A percentile compares a stretch with the other conserved stretches of the same genome.
Conservation (phyloP, 1,139 yeast genomes). For the Pichia sp. region DNA sequence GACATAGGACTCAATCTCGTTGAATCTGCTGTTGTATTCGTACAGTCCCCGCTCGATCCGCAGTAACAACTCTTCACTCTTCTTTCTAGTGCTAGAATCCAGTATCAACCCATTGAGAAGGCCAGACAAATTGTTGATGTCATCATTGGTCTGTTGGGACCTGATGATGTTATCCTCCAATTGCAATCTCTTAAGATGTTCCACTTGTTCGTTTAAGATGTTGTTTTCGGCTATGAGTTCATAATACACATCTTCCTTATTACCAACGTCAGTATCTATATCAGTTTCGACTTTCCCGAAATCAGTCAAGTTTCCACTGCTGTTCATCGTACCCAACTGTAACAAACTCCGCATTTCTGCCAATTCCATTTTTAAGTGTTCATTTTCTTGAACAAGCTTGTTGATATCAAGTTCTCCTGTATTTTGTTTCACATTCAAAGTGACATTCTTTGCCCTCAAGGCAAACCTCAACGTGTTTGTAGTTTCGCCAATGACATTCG, state of each 20-base stretch:
- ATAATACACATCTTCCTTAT: slow-evolving; percentile 33
- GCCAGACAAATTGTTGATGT: not conserved
- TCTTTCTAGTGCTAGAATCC: slow-evolving; percentile 3
- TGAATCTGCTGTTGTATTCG: slow-evolving; percentile 24
- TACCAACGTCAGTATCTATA: not conserved
- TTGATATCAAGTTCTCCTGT: slow-evolving; percentile 41
- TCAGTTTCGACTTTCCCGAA: not conserved
- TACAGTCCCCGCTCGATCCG: not conserved
- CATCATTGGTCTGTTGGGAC: slow-evolving; percentile 6
- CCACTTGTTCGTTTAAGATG: slow-evolving; percentile 63
- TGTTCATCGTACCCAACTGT: not conserved
- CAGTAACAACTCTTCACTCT: not conserved
- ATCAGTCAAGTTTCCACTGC: not conserved
- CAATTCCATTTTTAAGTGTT: slow-evolving; percentile 44
- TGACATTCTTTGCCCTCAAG: slow-evolving; percentile 85
- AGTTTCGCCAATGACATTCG: slow-evolving; percentile 68
- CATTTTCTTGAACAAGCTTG: slow-evolving; percentile 46
- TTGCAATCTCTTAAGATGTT: slow-evolving; percentile 61
- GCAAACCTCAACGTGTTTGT: slow-evolving; percentile 88
- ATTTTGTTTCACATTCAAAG: slow-evolving; percentile 63
- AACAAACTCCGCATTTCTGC: slow-evolving; percentile 10
- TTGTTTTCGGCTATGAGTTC: slow-evolving; percentile 61
- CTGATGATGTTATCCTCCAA: slow-evolving; percentile 28
- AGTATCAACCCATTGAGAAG: slow-evolving; percentile 5
- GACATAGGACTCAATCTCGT: slow-evolving; percentile 64